Evolutionary conservation across 2,329 filamentous ascomycete species (phyloP).

Genomic region (Fusarium dlaminii): DNA sequence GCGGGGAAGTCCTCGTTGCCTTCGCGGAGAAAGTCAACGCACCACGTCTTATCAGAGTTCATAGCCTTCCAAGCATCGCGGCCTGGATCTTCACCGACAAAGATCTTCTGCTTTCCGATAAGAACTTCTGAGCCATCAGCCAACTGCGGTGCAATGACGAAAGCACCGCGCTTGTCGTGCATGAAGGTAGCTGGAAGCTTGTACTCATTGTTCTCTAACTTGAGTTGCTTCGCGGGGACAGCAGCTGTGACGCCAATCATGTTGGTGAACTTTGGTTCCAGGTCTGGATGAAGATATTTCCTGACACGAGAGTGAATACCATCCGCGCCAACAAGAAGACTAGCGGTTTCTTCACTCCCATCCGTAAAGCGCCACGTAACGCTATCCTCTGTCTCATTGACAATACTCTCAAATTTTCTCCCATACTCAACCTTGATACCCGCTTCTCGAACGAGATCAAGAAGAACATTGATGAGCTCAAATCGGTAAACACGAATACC

Average conservation of each 20-base stretch:
- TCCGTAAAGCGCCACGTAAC: slow-evolving; percentile 60
- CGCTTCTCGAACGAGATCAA: slow-evolving; percentile 50
- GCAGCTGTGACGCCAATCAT: slow-evolving; percentile 53
- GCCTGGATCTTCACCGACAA: slow-evolving; percentile 47
- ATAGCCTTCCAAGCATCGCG: slow-evolving; percentile 55
- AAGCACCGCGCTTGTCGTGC: slow-evolving; percentile 54
- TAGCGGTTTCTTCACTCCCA: slow-evolving; percentile 51
- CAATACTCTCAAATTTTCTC: slow-evolving; percentile 57
- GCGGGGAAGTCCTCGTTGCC: slow-evolving; percentile 50
- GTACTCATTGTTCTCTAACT: slow-evolving; percentile 47
- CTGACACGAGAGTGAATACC: slow-evolving; percentile 68
- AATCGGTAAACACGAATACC: slow-evolving; percentile 64
- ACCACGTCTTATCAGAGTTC: slow-evolving; percentile 50
- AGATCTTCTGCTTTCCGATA: slow-evolving; percentile 56
- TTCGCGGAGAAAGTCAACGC: slow-evolving; percentile 47
- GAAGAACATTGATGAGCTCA: slow-evolving; percentile 60
- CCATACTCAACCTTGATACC: slow-evolving; percentile 57
- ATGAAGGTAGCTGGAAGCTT: slow-evolving; percentile 55
- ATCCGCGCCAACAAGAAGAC: slow-evolving; percentile 65
- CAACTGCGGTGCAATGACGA: slow-evolving; percentile 61
- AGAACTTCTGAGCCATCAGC: slow-evolving; percentile 59
- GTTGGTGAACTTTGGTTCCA: slow-evolving; percentile 61
- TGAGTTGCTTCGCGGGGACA: slow-evolving; percentile 50
- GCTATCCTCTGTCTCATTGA: slow-evolving; percentile 49
- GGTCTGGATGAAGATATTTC: slow-evolving; percentile 58